These are phyloP conservation scores for Saitozyma sp. DNA, from an alignment of 768 basidiomycete genomes.

Conservation along the genomic window DNA sequence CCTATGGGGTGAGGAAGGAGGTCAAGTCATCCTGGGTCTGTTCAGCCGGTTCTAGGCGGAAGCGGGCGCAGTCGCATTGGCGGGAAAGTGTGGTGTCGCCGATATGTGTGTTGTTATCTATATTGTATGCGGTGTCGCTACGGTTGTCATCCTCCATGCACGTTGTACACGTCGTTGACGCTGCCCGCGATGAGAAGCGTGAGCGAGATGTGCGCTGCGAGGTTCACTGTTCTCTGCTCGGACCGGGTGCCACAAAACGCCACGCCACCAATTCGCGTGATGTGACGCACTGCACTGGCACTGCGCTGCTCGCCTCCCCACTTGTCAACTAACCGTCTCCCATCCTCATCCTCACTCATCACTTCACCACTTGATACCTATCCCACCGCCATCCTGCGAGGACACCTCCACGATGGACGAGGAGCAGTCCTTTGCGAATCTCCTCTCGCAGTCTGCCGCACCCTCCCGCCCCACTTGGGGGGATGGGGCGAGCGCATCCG, in stretches of 20 bases:
- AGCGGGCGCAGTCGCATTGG: neutral
- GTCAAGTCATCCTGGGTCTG: slow-evolving; percentile 32
- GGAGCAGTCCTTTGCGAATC: slow-evolving; percentile 40
- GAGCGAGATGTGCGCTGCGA: neutral
- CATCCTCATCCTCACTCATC: neutral
- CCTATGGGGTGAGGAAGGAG: slow-evolving; percentile 33
- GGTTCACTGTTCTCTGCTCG: neutral
- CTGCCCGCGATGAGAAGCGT: neutral
- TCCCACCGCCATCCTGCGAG: neutral
- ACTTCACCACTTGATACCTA: no score
- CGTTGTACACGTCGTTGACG: neutral
- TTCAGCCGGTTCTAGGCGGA: slow-evolving; percentile 18
- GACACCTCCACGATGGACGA: slow-evolving; percentile 31
- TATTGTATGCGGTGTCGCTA: neutral
- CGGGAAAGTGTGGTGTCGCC: no score
- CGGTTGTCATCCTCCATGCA: neutral
- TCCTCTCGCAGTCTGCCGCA: slow-evolving; percentile 34
- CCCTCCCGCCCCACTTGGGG: slow-evolving; percentile 23
- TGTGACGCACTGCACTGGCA: neutral
- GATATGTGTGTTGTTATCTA: no score
- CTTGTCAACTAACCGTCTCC: neutral
- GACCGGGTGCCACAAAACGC: neutral
- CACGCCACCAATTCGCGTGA: neutral
- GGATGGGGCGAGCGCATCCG: slow-evolving; percentile 3
- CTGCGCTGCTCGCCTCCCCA: neutral